These are phyloP conservation scores for Hyphopichia buzzinii DNA, from an alignment of 1,139 yeast species.

Conservation along the genomic window DNA sequence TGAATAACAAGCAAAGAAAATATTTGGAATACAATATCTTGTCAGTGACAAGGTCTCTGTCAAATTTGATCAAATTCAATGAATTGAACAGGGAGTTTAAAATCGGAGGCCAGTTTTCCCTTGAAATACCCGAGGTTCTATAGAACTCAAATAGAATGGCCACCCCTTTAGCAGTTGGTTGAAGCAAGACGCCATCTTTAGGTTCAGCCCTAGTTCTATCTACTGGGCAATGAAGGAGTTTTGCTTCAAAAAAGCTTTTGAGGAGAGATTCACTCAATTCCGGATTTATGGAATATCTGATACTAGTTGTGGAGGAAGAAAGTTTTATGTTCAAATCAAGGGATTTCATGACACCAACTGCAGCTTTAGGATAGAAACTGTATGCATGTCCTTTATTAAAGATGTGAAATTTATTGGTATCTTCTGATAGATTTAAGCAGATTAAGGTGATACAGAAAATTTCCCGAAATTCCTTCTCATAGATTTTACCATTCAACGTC, in stretches of 20 bases:
- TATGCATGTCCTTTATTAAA: conserved; percentile 37
- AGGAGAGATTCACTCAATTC: conserved; percentile 53
- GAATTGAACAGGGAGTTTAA: conserved; percentile 56
- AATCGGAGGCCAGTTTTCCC: conserved; percentile 39
- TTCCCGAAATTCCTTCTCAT: conserved; percentile 55
- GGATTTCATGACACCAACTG: conserved; percentile 48
- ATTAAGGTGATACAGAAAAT: conserved; percentile 54
- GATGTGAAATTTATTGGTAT: conserved; percentile 1
- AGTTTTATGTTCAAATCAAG: conserved; percentile 49
- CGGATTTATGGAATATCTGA: conserved; percentile 57
- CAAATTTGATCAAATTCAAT: conserved; percentile 68
- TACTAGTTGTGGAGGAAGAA: conserved; percentile 52
- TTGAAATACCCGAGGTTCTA: conserved; percentile 51
- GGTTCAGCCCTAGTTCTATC: conserved; percentile 62
- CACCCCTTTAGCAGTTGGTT: conserved; percentile 92
- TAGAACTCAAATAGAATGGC: conserved; percentile 65
- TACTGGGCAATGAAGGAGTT: conserved; percentile 71
- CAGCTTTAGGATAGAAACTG: conserved; percentile 54
- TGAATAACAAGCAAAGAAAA: conserved; percentile 64
- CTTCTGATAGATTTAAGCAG: conserved; percentile 41
- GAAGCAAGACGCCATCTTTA: conserved; percentile 46
- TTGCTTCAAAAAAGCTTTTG: conserved; percentile 59
- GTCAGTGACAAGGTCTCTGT: conserved; percentile 61
- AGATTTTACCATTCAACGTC: conserved; percentile 51
- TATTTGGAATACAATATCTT: conserved; percentile 63